Evolutionary conservation across 2,329 filamentous ascomycete species (phyloP), one percentile per base, ranked within the genome.

Genomic region (Phialophora tarda): DNA sequence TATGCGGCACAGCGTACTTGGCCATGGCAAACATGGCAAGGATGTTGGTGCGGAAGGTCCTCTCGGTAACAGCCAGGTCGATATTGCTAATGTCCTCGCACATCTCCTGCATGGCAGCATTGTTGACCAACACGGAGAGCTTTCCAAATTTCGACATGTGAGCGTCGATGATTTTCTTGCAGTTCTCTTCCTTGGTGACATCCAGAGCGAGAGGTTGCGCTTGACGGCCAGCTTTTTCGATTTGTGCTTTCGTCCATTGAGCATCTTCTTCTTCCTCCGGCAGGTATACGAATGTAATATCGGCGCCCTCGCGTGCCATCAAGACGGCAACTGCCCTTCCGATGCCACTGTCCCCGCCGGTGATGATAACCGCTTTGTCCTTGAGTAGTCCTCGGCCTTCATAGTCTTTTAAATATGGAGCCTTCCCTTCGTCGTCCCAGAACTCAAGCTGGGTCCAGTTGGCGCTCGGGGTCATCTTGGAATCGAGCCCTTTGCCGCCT

Each of bases 1-100:
- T 85, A 69, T 87, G 82, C 4, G 82, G 81, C 7, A 88, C 74
- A 0, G 84, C 79, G 67, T 81, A 87, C 72, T 88, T 88, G 4
- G 83, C 83, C 67, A 88, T 78, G n/a, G 84, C 84, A 71, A 88
- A 85, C 78, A 87, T 86, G 62, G 83, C 81, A 8, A 86, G 71
- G 34, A 88, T 83, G 66, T 88, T 88, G 66, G 80, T 82, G 53
- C 81, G 81, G 78, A 88, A 89, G 0, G 82, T 84, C 69, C 81
- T 83, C 68, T 86, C 83, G 0, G 87, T 83, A 0, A 81, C 76
- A 14, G 84, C 80, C 0, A 88, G 78, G 72, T 86, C 80, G 34
- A 85, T 85, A 1, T 85, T 80, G 59, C 77, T 76, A 26, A 84
- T 78, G 57, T 85, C 79, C 2, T 80, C 72, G 71, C 79, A 83